Evolutionary conservation across 2,329 filamentous ascomycete species (phyloP).

Genomic region (Bipolaris bicolor): DNA sequence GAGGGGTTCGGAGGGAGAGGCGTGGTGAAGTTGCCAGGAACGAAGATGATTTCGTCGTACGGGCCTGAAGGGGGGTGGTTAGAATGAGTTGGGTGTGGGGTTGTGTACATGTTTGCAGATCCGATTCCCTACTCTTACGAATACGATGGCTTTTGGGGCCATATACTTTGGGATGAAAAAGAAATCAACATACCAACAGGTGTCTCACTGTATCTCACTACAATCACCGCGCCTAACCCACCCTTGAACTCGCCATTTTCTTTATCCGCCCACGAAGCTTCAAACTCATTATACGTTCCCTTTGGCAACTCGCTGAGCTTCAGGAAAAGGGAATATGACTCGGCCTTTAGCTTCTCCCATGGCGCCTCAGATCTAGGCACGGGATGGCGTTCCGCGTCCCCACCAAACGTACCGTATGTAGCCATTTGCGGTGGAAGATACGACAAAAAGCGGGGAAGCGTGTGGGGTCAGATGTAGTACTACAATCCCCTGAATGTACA

Average conservation of each 20-base stretch:
- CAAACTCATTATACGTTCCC: constrained; percentile 35
- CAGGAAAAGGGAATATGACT: constrained; percentile 37
- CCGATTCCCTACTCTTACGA: no score
- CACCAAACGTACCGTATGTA: neutral
- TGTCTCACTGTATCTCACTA: constrained; percentile 40
- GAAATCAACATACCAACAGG: constrained; percentile 38
- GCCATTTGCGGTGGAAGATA: neutral
- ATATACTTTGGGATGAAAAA: no score
- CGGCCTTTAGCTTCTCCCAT: constrained; percentile 35
- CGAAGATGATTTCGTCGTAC: constrained; percentile 43
- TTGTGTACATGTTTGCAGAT: no score
- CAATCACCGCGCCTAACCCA: constrained; percentile 35
- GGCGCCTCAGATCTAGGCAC: constrained; percentile 32
- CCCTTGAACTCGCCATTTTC: constrained; percentile 32
- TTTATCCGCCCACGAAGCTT: constrained; percentile 25
- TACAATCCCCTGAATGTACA: no score
- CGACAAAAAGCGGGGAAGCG: neutral
- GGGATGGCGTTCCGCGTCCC: constrained; percentile 21
- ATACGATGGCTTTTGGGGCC: no score
- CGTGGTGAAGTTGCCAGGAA: constrained; percentile 38
- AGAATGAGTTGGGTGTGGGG: neutral
- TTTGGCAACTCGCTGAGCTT: constrained; percentile 30
- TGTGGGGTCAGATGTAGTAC: no score
- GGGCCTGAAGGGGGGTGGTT: constrained; percentile 25
- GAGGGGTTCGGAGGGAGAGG: constrained; percentile 20